Base-by-base conservation (phyloP, 352 stramenopile species). In the Phytophthora megakarya region DNA sequence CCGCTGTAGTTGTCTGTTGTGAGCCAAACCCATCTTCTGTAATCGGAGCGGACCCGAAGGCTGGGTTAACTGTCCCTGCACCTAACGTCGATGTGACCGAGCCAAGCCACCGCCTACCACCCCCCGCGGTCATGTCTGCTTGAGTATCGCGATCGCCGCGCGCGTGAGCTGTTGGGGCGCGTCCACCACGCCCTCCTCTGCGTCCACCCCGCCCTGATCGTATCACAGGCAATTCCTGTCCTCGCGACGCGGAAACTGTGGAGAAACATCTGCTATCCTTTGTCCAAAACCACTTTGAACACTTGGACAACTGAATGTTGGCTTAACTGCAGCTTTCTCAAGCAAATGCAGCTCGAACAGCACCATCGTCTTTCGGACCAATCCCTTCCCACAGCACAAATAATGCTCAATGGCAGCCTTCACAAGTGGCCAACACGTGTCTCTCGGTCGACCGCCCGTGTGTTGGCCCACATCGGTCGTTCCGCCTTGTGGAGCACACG, bases 381-480 rank as follows among this genome's bases (percentile, higher is more conserved):
- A 38, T 10, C 57, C 65, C 10, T 38, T 42, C 13, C 58, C 70
- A 11, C 67, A 76, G 18, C 60, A 73, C 5, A 90, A 30, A 16
- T 78, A 72, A 9, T 75, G 67, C 7, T 39, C 54, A 12, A 90
- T 49, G 2, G 60, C 67, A 2, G 61, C 65, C 3, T 70, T 54
- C 3, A 90, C 79, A 6, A 90, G 50, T 13, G 79, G 40, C 81
- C 79, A 90, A 40, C 79, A 88, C 1, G 75, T 89, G 44, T 78
- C 75, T 21, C 81, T 70, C 7, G 56, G 37, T 25, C 56, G 48
- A 0, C 67, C 70, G 13, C 78, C 78, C 2, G 78, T 89, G 49
- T 90, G 79, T 15, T 70, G 65, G 2, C 76, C 77, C 12, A 86
- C 75, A 45, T 86, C 79, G 0, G 73, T 86, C n/a, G 74, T 82